Evolutionary conservation across 1,284 basidiomycete species (phyloP), one percentile per base, ranked within the genome.

Genomic region (Afroboletus lepidellus): DNA sequence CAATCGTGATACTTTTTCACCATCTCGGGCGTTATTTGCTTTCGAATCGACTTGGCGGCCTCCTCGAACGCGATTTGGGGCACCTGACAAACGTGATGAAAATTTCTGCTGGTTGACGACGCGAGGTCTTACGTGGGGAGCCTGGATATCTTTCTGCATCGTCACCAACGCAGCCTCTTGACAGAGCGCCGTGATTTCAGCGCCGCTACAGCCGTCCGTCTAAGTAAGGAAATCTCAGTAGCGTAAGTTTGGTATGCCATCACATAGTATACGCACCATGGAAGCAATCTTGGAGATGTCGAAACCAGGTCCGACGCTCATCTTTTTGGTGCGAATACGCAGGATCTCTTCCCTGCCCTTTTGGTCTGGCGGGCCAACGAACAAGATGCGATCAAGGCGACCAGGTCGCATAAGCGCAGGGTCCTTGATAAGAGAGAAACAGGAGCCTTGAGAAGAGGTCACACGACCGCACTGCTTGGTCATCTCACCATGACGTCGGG

Each of bases 141-240:
- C 86, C 54, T 92, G 69, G 23, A 98, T 84, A 66, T 97, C 81
- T 56, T 83, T 78, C 62, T 92, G 86, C 45, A 88, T 96, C 0
- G 94, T 91, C 36, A 88, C 69, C 58, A 99, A 71, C 0, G 96
- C 97, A 2, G 97, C 97, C 70, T 99, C 96, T 73, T 99, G 97
- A 67, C 95, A 98, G 45, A 99, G 80, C 1, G 90, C 85, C 7
- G 85, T 81, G 25, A 99, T 86, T 67, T 99, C 97, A 7, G 97
- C 97, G 11, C 97, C 97, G 12, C 96, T 98, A 66, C 93, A 99
- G 1, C 96, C 97, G 11, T 90, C 84, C 4, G 93, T 90, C 94
- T 98, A 8, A n/a, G n/a, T n/a, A n/a, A n/a, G 29, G 15, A 41
- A 23, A 37, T 54, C 29, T 50, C 18, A n/a, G 38, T 64, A 15